These are phyloP conservation scores for Fagus sylvatica DNA, from an alignment of 306 rosid species.

Conservation along the genomic window DNA sequence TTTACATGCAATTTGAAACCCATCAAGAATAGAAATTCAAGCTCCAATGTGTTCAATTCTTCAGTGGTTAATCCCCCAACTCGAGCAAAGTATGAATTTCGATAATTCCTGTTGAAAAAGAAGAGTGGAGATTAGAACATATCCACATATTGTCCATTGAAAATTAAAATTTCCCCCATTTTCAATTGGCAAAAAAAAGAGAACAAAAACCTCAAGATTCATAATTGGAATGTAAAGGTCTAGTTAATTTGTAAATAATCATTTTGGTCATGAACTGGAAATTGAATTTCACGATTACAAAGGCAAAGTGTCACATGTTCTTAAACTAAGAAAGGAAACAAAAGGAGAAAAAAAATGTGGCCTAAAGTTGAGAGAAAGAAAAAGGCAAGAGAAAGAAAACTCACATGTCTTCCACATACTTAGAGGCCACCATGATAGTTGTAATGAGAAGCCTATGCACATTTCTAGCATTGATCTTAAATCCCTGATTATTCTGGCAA, in stretches of 20 bases:
- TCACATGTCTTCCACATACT: slow-evolving; percentile 90
- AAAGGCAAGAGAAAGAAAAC: slow-evolving; percentile 23
- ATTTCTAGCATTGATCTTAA: slow-evolving; percentile 63
- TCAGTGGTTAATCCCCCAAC: slow-evolving; percentile 78
- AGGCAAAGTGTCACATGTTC: background rate
- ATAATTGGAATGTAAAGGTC: background rate
- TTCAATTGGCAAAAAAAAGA: too few relatives aligned
- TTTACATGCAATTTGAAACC: slow-evolving; percentile 89
- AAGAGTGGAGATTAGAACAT: background rate
- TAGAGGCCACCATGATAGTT: slow-evolving; percentile 93
- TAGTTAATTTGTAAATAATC: too few relatives aligned
- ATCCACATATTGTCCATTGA: background rate
- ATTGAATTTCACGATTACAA: background rate
- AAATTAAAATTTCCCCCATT: background rate
- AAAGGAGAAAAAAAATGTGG: background rate
- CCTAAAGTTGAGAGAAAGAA: background rate
- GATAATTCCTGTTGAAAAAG: slow-evolving; percentile 64
- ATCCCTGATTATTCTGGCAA: slow-evolving; percentile 67
- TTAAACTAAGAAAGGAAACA: too few relatives aligned
- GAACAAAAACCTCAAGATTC: background rate
- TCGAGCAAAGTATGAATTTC: slow-evolving; percentile 86
- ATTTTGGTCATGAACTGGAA: background rate
- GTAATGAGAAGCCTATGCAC: slow-evolving; percentile 87
- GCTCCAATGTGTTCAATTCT: slow-evolving; percentile 78
- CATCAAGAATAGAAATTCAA: slow-evolving; percentile 88